These are phyloP conservation scores for Trichophyton simii DNA, from an alignment of 2,329 filamentous ascomycete genomes.

Conservation along the genomic window DNA sequence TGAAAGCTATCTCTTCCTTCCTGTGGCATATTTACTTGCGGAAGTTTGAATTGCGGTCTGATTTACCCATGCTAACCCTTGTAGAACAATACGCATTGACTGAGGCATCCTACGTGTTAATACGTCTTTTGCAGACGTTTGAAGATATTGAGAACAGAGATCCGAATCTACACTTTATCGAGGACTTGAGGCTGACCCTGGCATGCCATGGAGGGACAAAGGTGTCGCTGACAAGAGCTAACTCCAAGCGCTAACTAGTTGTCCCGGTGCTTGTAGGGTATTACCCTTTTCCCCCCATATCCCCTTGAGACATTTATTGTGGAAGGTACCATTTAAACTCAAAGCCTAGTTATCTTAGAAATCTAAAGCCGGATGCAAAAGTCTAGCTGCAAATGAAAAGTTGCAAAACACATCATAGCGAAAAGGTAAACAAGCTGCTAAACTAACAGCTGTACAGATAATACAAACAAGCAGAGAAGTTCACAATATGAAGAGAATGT, in stretches of 20 bases:
- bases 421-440: no score
- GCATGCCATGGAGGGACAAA: slow-evolving; percentile 7
- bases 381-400: no score
- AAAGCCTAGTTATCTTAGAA: no score
- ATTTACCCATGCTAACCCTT: background rate
- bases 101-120: slow-evolving; percentile 42
- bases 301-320: no score
- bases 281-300: no score
- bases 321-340: no score
- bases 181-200: slow-evolving; percentile 10
- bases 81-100: slow-evolving; percentile 44
- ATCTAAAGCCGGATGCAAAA: no score
- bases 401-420: no score
- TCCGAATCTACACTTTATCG: slow-evolving; percentile 8
- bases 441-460: no score
- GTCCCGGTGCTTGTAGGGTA: background rate
- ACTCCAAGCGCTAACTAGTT: background rate
- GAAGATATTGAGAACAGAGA: slow-evolving; percentile 12
- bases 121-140: slow-evolving; percentile 27
- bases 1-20: background rate
- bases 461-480: no score
- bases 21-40: background rate
- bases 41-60: background rate
- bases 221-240: slow-evolving; percentile 8
- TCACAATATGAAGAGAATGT: no score